Conservation (phyloP, 148 eudicot species). For the Vaccinium darrowii region DNA sequence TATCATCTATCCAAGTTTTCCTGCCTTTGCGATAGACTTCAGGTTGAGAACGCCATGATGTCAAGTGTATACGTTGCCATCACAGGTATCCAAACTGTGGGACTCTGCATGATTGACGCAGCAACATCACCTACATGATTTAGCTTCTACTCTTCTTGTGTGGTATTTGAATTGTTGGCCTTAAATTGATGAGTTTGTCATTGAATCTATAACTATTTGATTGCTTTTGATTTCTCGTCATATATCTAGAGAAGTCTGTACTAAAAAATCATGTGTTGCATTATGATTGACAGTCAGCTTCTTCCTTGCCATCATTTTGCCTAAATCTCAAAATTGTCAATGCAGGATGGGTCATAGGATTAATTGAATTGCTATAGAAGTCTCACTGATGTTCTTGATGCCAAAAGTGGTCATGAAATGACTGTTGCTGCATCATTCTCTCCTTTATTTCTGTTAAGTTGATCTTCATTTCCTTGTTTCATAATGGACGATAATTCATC, state of each 20-base stretch:
- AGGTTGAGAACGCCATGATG: too few species aligned
- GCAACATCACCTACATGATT: neutral
- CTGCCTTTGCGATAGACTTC: too few species aligned
- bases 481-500: slow-evolving; percentile 36
- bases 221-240: neutral
- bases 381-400: neutral
- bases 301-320: neutral
- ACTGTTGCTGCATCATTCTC: neutral
- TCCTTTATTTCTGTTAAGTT: neutral
- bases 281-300: neutral
- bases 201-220: neutral
- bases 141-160: neutral
- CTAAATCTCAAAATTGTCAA: neutral
- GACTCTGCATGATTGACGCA: neutral
- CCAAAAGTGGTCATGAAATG: slow-evolving; percentile 12
- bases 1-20: too few species aligned
- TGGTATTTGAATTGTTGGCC: neutral
- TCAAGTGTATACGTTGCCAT: too few species aligned
- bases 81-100: too few species aligned
- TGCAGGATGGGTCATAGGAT: neutral
- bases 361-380: neutral
- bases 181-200: neutral
- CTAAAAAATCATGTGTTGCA: neutral
- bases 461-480: neutral
- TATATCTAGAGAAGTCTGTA: neutral